A percentile compares a stretch with the other conserved stretches of the same genome.
Conservation (phyloP, 78 protist genomes). For the Parvularia atlantis region DNA sequence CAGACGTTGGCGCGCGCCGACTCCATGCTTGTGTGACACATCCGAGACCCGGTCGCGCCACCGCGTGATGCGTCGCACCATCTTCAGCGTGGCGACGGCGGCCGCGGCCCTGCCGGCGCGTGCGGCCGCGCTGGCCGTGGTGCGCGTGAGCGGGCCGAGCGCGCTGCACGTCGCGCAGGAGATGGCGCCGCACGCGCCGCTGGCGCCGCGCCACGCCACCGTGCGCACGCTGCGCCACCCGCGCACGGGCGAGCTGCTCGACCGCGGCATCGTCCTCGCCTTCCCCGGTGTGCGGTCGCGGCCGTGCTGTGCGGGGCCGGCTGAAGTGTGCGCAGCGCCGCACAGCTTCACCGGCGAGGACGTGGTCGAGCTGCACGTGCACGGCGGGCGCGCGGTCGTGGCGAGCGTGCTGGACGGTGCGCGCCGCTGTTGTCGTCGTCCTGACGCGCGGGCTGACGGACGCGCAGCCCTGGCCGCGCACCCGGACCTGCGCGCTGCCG, state of each 20-base stretch:
- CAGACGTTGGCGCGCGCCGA: too few species aligned
- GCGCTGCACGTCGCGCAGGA: too few species aligned
- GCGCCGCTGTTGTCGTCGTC: too few species aligned
- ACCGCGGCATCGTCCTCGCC: neutral
- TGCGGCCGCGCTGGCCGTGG: neutral
- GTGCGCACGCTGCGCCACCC: neutral
- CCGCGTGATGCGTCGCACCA: too few species aligned
- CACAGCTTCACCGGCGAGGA: conserved; percentile 89
- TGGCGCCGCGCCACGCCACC: neutral
- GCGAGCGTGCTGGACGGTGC: conserved; percentile 38
- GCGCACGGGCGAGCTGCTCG: neutral
- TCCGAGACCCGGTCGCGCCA: too few species aligned
- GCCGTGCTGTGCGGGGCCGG: conserved; percentile 26
- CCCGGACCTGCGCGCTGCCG: conserved; percentile 29
- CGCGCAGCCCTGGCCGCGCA: conserved; percentile 8
- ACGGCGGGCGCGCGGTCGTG: conserved; percentile 79
- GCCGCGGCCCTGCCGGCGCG: too few species aligned
- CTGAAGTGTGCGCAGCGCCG: conserved; percentile 44
- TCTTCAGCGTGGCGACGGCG: neutral
- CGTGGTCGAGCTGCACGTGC: conserved; percentile 75
- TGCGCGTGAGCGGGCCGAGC: neutral
- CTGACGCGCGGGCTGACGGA: neutral
- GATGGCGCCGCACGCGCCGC: neutral
- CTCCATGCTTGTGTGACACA: too few species aligned
- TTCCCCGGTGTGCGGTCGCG: neutral